phyloP scores from a whole-genome alignment of 2,329 filamentous ascomycete genomes.

The Trichoderma breve region DNA sequence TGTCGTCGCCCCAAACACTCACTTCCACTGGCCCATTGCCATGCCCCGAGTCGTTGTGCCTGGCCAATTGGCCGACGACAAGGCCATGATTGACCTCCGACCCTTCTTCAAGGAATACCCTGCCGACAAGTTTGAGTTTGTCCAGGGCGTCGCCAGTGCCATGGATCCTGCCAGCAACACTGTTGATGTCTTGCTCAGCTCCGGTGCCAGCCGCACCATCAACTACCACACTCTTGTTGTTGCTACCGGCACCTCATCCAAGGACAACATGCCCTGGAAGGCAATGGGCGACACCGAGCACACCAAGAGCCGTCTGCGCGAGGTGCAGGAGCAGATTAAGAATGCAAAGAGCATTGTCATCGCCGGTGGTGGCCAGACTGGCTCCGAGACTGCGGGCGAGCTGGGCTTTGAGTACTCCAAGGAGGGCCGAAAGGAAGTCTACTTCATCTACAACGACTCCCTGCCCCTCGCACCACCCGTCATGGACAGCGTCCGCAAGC shows the following conservation, averaged over 20 bases:
- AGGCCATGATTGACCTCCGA: slow-evolving; percentile 35
- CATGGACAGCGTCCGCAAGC: slow-evolving; percentile 40
- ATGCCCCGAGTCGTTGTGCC: slow-evolving; percentile 48
- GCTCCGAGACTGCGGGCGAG: slow-evolving; percentile 51
- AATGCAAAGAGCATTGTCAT: slow-evolving; percentile 49
- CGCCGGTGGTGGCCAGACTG: slow-evolving; percentile 51
- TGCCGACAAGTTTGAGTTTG: slow-evolving; percentile 48
- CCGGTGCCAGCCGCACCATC: slow-evolving; percentile 36
- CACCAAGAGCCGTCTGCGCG: slow-evolving; percentile 40
- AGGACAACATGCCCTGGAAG: slow-evolving; percentile 51
- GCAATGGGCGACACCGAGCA: slow-evolving; percentile 41
- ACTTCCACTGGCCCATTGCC: slow-evolving; percentile 51
- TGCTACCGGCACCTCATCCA: slow-evolving; percentile 51
- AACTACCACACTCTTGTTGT: slow-evolving; percentile 54
- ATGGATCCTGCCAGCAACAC: slow-evolving; percentile 43
- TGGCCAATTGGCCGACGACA: slow-evolving; percentile 43
- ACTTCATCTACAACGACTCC: slow-evolving; percentile 40
- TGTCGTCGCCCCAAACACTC: slow-evolving; percentile 47
- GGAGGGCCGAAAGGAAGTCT: slow-evolving; percentile 45
- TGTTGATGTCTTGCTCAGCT: slow-evolving; percentile 41
- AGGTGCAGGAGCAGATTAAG: slow-evolving; percentile 38
- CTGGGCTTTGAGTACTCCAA: slow-evolving; percentile 47
- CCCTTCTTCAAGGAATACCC: slow-evolving; percentile 50
- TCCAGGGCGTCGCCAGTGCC: slow-evolving; percentile 47
- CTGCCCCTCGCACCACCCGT: slow-evolving; percentile 39